A percentile compares a stretch with the other conserved stretches of the same genome.
These are phyloP conservation scores for Solanum hybrid DNA, from an alignment of 305 asterid genomes.

Conservation along the genomic window DNA sequence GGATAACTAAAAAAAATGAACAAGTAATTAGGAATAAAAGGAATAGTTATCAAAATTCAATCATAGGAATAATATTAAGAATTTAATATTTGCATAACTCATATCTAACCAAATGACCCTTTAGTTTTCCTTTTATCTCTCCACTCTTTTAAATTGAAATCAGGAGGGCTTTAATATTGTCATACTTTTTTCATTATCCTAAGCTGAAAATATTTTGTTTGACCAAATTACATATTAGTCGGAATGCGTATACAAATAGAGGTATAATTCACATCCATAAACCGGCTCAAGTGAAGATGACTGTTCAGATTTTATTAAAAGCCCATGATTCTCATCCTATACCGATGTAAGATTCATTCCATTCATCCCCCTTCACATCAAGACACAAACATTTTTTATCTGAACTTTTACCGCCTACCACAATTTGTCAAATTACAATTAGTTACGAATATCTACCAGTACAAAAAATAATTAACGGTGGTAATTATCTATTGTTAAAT, in stretches of 20 bases:
- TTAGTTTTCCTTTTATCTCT: neutral
- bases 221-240: neutral
- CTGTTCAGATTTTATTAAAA: neutral
- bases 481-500: neutral
- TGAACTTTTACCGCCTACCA: neutral
- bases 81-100: no score
- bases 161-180: neutral
- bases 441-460: neutral
- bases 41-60: neutral
- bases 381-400: neutral
- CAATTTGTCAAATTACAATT: neutral
- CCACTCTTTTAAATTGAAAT: neutral
- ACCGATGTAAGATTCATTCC: neutral
- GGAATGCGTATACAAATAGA: neutral
- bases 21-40: no score
- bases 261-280: neutral
- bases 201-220: neutral
- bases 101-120: neutral
- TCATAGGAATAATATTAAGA: neutral
- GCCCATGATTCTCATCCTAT: neutral
- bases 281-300: neutral
- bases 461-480: neutral
- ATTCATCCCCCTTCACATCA: neutral
- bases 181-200: neutral
- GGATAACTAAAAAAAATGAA: no score